Evolutionary conservation across 495 filamentous ascomycete species (phyloP), one percentile per base, ranked within the genome.

Genomic region (Hypoxylon fragiforme): DNA sequence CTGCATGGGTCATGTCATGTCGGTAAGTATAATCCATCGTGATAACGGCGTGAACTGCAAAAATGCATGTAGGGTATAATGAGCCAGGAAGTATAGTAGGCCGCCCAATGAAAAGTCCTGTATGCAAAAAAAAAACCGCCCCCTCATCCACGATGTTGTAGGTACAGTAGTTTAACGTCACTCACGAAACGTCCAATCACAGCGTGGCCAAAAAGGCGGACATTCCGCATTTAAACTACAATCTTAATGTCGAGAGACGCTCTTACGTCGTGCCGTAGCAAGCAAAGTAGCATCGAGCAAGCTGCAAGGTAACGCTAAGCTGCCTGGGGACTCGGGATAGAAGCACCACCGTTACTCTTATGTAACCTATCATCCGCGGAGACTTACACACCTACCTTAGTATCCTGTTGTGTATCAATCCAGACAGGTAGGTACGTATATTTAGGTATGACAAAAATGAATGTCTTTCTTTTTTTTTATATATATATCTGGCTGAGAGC

Each of bases 1-100:
- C 20, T 45, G 16, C 42, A 45, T 22, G 26, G 36, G 18, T 36
- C 19, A 46, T 36, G 31, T 15, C 31, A 31, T 36, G 31, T 15
- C 31, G 44, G 31, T 13, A 45, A 34, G 7, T 44, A 11, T 31
- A 30, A 2, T 44, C 9, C n/a, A n/a, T n/a, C n/a, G n/a, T n/a
- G n/a, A n/a, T n/a, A n/a, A n/a, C n/a, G n/a, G n/a, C n/a, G n/a
- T n/a, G n/a, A n/a, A n/a, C n/a, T n/a, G n/a, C n/a, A n/a, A n/a
- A n/a, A n/a, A 43, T 3, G 31, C 9, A 34, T 12, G 2, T 34
- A n/a, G 31, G 5, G 13, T 7, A n/a, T 34, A 34, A 2, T 30
- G n/a, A n/a, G n/a, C n/a, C n/a, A n/a, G n/a, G n/a, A n/a, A n/a
- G n/a, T n/a, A n/a, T n/a, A n/a, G n/a, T n/a, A n/a, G n/a, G n/a